These are phyloP conservation scores for Gonium pectorale DNA, from an alignment of 139 green algal genomes.

Conservation along the genomic window DNA sequence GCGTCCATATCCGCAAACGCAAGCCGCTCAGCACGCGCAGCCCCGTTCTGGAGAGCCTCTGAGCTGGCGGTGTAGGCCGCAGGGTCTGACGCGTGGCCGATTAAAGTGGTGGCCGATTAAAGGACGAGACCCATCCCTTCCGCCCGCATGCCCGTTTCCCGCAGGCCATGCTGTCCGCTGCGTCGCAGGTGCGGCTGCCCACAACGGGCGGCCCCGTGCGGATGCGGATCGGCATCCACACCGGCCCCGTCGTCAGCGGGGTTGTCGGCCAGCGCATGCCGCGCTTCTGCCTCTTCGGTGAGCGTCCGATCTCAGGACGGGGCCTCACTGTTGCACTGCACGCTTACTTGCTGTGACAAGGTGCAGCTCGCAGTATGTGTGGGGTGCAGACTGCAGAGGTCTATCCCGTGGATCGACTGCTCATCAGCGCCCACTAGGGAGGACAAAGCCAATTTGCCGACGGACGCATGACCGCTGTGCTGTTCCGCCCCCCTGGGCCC, in stretches of 20 bases:
- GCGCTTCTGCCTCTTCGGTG: constrained; percentile 7
- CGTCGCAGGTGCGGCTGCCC: background rate
- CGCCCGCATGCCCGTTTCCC: background rate
- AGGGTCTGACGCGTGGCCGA: background rate
- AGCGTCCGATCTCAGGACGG: background rate
- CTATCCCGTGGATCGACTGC: background rate
- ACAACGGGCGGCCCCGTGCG: background rate
- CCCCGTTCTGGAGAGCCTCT: background rate
- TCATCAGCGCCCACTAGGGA: background rate
- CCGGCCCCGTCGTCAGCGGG: background rate
- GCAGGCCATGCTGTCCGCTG: background rate
- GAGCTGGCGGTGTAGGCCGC: background rate
- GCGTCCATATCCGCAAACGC: too few species aligned
- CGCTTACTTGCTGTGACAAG: background rate
- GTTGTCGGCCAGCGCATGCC: background rate
- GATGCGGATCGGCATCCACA: constrained; percentile 5
- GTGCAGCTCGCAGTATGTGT: background rate
- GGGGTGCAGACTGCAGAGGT: too few species aligned
- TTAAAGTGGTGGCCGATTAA: background rate
- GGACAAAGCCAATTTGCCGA: background rate
- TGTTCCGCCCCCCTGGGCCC: background rate
- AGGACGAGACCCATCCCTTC: background rate
- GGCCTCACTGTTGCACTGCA: background rate
- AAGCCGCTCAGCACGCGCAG: background rate
- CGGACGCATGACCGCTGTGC: background rate